These are phyloP conservation scores for Saturnispora halmiae DNA, from an alignment of 805 yeast genomes.

Conservation along the genomic window DNA sequence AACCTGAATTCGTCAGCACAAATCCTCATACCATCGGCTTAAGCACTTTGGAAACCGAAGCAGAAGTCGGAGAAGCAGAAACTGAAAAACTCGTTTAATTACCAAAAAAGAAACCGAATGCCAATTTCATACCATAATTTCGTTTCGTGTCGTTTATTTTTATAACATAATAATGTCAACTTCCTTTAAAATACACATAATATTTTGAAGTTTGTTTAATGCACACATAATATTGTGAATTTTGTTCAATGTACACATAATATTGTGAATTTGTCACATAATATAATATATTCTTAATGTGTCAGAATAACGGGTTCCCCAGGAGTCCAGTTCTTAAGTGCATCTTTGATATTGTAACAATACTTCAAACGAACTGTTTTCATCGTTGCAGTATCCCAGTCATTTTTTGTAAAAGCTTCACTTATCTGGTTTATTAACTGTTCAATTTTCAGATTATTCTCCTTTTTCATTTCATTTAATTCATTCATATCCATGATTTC, in stretches of 20 bases:
- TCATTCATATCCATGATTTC: conserved; percentile 53
- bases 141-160: background rate
- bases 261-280: background rate
- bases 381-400: conserved; percentile 51
- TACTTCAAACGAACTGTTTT: conserved; percentile 70
- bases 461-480: conserved; percentile 39
- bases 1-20: background rate
- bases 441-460: conserved; percentile 49
- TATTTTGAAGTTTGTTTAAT: background rate
- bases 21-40: background rate
- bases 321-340: conserved; percentile 70
- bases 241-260: background rate
- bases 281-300: conserved; percentile 39
- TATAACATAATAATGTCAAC: background rate
- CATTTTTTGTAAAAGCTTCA: conserved; percentile 35
- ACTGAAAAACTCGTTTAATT: no score
- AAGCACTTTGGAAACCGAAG: no score
- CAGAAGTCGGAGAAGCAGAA: no score
- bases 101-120: no score
- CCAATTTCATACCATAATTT: background rate
- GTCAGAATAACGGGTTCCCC: conserved; percentile 57
- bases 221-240: no score
- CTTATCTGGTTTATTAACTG: conserved; percentile 38
- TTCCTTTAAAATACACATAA: background rate
- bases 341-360: conserved; percentile 70